A percentile compares a stretch with the other conserved stretches of the same genome.
Conservation (phyloP, 2,329 filamentous ascomycete genomes). For the Cladosporium colombiae region DNA sequence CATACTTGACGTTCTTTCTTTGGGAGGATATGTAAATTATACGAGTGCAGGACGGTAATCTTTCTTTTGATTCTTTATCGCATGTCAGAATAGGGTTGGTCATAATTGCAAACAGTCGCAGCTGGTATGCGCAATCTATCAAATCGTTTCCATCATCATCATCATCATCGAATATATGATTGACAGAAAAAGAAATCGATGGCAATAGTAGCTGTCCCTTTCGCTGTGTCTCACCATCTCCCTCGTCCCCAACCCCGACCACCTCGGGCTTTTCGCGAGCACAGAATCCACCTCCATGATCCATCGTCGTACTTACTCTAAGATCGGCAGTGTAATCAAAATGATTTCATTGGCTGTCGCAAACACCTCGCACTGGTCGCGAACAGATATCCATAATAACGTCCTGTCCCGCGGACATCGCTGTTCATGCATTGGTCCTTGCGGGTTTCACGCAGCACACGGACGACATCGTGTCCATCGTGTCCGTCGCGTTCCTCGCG, state of each 20-base stretch:
- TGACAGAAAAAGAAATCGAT: neutral
- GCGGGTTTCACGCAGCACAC: neutral
- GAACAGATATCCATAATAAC: neutral
- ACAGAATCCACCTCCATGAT: neutral
- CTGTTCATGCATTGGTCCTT: neutral
- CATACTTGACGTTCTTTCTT: neutral
- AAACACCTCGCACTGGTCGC: neutral
- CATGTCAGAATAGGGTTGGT: neutral
- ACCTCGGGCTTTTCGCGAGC: constrained; percentile 5
- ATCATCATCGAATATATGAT: neutral
- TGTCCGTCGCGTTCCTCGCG: neutral
- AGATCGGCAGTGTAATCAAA: neutral
- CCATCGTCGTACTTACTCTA: neutral
- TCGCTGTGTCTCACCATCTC: neutral
- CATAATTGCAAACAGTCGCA: neutral
- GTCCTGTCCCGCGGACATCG: neutral
- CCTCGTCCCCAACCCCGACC: neutral
- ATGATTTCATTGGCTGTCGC: neutral
- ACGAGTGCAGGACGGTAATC: neutral
- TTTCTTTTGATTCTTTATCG: neutral
- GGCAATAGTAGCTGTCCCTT: neutral
- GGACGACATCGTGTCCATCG: neutral
- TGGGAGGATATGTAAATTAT: neutral
- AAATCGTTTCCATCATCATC: neutral
- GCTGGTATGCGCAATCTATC: neutral